Evolutionary conservation across 139 green algal species (phyloP), one percentile per base, ranked within the genome.

Genomic region (Chlorella sorokiniana): DNA sequence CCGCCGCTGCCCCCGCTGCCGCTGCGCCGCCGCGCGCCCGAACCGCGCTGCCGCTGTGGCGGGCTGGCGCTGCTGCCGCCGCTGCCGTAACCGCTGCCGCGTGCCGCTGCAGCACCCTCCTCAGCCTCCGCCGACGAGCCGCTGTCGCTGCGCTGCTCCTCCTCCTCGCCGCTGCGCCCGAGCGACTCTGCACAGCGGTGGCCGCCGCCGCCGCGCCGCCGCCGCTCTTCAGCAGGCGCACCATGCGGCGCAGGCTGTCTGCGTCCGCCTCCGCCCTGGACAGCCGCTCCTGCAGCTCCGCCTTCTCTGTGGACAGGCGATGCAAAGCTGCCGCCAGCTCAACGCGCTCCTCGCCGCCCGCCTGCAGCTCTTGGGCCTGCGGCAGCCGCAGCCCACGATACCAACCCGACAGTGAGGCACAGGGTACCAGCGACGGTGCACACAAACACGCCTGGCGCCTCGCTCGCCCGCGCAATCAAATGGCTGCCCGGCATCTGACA

Each of bases 221-320:
- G 6, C 52, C 59, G 11, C 61, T 44, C 20, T 61, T 81, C 4
- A 48, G 31, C 40, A 81, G 44, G 2, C 75, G 61, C 29, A 71
- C 75, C 75, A 71, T 73, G 61, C 75, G 59, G 10, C 75, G 59
- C 59, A 81, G 59, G 75, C 75, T 72, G 61, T 29, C 59, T 9
- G 29, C 75, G 37, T 72, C 75, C 37, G 41, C 59, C 41, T 81
- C 54, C 8, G 73, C 37, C 37, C 51, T 9, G 3, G 33, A 29
- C 61, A 81, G 61, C n/a, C 75, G 38, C 23, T 51, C 59, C 44
- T 61, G 27, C 75, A 73, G 61, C 3, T 25, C 75, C 33, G 75
- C 59, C n/a, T 73, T 73, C 6, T 71, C 75, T 8, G 29, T n/a
- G 41, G 4, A 27, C 14, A 71, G 41, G 18, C 72, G 75, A 8